Evolutionary conservation across 768 basidiomycete genomes (phyloP), one percentile per base, ranked within the genome.

Genomic region (Tricholoma sp.): DNA sequence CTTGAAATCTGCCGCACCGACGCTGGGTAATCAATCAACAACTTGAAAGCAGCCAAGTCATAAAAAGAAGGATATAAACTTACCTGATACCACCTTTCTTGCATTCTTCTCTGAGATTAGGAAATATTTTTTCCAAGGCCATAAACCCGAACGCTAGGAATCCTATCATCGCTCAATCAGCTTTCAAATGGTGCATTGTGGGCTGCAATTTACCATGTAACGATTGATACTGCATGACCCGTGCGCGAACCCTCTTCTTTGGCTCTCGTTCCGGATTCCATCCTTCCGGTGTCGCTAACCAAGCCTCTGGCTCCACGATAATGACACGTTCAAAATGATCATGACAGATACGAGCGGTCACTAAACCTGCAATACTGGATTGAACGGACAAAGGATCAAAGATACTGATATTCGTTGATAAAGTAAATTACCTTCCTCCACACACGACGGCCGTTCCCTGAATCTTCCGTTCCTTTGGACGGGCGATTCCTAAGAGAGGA

Each of bases 251-350:
- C 39, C 10, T 59, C 56, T 32, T 50, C 54, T 35, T 60, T 57
- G 21, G 39, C 57, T 65, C 66, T 61, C 41, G 57, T 58, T 66
- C 56, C 3, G 58, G 34, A n/a, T 53, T 52, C 45, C 62, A 35
- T 22, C 63, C 67, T 39, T 66, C 64, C 22, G 65, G 52, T 0
- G 62, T 57, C 11, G 61, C 56, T 3, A 68, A 41, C 66, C 67
- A 70, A n/a, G 56, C 57, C 53, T 73, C 72, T 12, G 72, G 61
- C 39, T 73, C 72, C 27, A 73, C 57, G 35, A 73, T 58, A 21
- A 72, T 32, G 41, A 73, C 71, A 4, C 59, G 56, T 47, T 70
- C 65, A 56, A 72, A 73, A 50, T 71, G 70, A 54, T 69, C 64
- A 16, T 68, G 62, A 50, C 69, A 72, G 10, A 72, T 63, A 14